Evolutionary conservation across 805 yeast species (phyloP), one percentile per base, ranked within the genome.

Genomic region (Starmerella khaoyaiensis): DNA sequence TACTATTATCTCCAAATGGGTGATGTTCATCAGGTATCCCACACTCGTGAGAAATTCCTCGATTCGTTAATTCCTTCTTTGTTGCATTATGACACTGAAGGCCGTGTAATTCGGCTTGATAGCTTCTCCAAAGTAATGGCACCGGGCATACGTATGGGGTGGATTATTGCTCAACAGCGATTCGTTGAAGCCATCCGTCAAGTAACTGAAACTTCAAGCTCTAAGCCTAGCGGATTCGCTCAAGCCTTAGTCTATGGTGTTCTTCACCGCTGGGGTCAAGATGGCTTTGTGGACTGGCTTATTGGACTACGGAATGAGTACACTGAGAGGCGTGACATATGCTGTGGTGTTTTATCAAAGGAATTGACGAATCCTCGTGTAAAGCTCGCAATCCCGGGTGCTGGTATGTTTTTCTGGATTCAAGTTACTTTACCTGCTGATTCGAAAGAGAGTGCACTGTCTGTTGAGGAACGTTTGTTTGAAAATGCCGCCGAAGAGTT

Each of bases 1-100:
- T 87, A 87, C 73, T 87, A 81, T 67, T 87, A 83, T 65, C 66
- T 87, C 57, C 98, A 87, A 63, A 82, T 84, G 93, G 84, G 78
- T 41, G 56, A 68, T 30, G 22, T 20, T 7, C 57, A 47, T 57
- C 65, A 65, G 61, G 67, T 45, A 29, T n/a, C 26, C n/a, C 26
- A 23, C n/a, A 7, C 11, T 9, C 18, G 10, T 7, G 30, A 15
- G 19, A 16, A 19, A 19, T 45, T 81, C 83, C 41, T 79, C 43
- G 54, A 63, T 32, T 68, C 77, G 2, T 64, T 84, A 53, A 81
- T 78, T 39, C 76, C 78, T 29, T 79, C 94, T 0, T 79, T 77
- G 66, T 59, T 78, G 42, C 69, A 79, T 14, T 47, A 75, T 48
- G 96, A 84, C 59, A 63, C 68, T 16, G 94, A 84, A 47, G 95